Evolutionary conservation across 2,329 filamentous ascomycete genomes (phyloP).

Genomic region (Byssothecium circinans): DNA sequence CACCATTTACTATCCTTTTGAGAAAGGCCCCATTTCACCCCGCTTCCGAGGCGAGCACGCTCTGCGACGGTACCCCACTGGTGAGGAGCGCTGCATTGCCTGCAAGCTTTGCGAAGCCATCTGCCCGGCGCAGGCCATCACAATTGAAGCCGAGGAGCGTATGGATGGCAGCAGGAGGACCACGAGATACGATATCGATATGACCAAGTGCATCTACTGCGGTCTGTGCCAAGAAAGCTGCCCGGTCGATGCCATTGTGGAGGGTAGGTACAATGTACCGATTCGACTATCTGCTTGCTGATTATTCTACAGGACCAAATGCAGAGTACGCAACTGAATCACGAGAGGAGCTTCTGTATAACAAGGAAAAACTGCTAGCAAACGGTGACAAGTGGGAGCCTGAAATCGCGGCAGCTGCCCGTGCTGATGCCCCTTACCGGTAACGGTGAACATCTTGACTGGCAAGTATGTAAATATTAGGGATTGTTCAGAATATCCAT

Average conservation of each 20-base stretch:
- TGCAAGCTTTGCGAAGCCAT: slow-evolving; percentile 99
- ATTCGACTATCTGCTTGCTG: slow-evolving; percentile 10
- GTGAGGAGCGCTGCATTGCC: slow-evolving; percentile 98
- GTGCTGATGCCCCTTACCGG: slow-evolving; percentile 82
- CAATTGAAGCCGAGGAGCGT: slow-evolving; percentile 97
- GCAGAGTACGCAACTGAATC: slow-evolving; percentile 76
- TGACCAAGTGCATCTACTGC: slow-evolving; percentile 99
- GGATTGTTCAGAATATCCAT: slow-evolving; percentile 16
- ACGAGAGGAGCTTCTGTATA: slow-evolving; percentile 93
- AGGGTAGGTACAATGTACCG: slow-evolving; percentile 53
- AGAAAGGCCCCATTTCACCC: slow-evolving; percentile 97
- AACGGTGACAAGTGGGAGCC: slow-evolving; percentile 85
- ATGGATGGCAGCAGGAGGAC: slow-evolving; percentile 93
- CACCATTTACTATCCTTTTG: slow-evolving; percentile 98
- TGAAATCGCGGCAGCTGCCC: slow-evolving; percentile 86
- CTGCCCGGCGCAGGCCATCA: slow-evolving; percentile 97
- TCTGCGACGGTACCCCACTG: slow-evolving; percentile 90
- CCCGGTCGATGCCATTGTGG: slow-evolving; percentile 92
- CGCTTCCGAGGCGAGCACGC: slow-evolving; percentile 98
- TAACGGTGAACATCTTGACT: slow-evolving; percentile 20
- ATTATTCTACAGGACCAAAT: slow-evolving; percentile 58
- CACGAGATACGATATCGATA: slow-evolving; percentile 98
- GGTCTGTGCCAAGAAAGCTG: slow-evolving; percentile 99
- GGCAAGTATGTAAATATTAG: slow-evolving; percentile 37
- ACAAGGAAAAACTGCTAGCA: slow-evolving; percentile 89